Conservation (phyloP, 495 filamentous ascomycete species). For the Staphylotrichum longicolle region DNA sequence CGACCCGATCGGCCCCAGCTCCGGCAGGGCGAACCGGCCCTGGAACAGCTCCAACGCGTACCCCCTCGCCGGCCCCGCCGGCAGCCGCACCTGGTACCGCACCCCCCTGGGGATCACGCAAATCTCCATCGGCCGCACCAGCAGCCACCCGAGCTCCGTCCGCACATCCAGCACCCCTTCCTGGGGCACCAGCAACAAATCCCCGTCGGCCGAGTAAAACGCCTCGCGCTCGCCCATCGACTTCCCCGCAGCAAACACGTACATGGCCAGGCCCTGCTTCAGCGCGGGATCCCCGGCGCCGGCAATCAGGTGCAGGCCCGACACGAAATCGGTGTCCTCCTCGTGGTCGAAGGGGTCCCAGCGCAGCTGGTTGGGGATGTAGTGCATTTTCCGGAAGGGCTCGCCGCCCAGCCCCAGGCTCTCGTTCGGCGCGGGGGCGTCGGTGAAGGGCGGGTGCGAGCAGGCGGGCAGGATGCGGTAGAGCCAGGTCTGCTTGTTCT, state of each 20-base stretch:
- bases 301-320: constrained; percentile 72
- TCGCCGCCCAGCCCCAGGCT: constrained; percentile 21
- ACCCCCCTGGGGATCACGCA: constrained; percentile 86
- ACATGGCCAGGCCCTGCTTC: constrained; percentile 78
- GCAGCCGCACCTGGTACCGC: constrained; percentile 69
- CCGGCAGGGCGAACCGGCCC: constrained; percentile 79
- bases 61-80: constrained; percentile 64
- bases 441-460: constrained; percentile 70
- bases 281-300: constrained; percentile 80
- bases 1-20: constrained; percentile 85
- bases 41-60: constrained; percentile 89
- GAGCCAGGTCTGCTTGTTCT: constrained; percentile 91
- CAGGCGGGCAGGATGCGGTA: constrained; percentile 86
- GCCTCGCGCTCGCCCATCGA: constrained; percentile 69
- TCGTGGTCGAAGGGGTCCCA: constrained; percentile 89
- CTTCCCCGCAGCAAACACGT: constrained; percentile 76
- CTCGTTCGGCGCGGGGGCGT: constrained; percentile 36
- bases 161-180: constrained; percentile 81
- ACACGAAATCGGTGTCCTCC: constrained; percentile 67
- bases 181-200: constrained; percentile 82
- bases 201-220: constrained; percentile 86
- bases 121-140: constrained; percentile 86
- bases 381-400: constrained; percentile 50
- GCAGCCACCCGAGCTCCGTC: constrained; percentile 76
- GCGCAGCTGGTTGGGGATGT: constrained; percentile 86